Percentiles rank a stretch among this genome's conserved stretches.
Evolutionary conservation across 257 asterid species (phyloP).

Genomic region (Galeopsis tetrahit): DNA sequence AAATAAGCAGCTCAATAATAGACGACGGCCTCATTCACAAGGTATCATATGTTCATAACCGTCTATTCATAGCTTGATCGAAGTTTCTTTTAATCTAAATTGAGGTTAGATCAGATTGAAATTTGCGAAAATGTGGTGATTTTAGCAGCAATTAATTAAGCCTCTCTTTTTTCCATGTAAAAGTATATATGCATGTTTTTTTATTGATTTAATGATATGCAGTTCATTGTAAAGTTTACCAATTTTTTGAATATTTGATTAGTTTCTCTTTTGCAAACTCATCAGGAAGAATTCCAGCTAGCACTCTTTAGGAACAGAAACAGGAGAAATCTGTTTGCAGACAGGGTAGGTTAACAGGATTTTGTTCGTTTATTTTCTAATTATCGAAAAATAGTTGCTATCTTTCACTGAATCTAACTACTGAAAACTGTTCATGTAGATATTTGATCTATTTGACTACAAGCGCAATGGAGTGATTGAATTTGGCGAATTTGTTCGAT

Average conservation of each 20-base stretch:
- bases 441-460: constrained; percentile 76
- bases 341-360: constrained; percentile 56
- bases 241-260: neutral
- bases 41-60: constrained; percentile 39
- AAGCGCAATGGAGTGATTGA: constrained; percentile 85
- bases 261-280: constrained; percentile 32
- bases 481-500: constrained; percentile 87
- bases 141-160: too few species aligned
- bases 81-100: too few species aligned
- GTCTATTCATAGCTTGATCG: neutral
- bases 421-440: constrained; percentile 42
- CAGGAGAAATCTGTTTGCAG: constrained; percentile 77
- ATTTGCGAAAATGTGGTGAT: too few species aligned
- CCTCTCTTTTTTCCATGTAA: neutral
- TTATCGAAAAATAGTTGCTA: neutral
- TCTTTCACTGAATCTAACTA: constrained; percentile 11
- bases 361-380: neutral
- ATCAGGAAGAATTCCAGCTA: constrained; percentile 92
- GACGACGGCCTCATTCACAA: constrained; percentile 92
- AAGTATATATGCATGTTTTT: neutral
- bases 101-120: too few species aligned
- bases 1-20: constrained; percentile 77
- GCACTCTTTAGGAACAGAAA: constrained; percentile 82
- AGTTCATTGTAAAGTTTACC: neutral
- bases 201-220: neutral